Evolutionary conservation across 164 flowering plant genomes (phyloP).

Genomic region (Annona squamosa): DNA sequence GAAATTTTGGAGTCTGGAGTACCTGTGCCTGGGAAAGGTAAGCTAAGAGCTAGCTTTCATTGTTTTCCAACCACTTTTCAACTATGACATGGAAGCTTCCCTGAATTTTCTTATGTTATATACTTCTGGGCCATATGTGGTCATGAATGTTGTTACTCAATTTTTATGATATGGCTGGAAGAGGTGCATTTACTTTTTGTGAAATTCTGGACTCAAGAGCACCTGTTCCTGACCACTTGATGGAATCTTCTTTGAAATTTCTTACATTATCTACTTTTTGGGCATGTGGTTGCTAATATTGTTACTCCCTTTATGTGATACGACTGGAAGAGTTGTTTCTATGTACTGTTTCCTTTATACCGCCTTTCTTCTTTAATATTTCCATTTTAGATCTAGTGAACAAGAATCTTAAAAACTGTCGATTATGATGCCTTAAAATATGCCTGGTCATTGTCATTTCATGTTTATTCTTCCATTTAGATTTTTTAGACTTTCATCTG

Average conservation of each 20-base stretch:
- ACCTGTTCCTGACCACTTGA: no score
- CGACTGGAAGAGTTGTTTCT: no score
- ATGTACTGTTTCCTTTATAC: no score
- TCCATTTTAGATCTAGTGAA: no score
- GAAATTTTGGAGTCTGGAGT: conserved; percentile 39
- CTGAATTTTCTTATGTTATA: neutral
- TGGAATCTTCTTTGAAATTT: neutral
- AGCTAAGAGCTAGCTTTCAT: neutral
- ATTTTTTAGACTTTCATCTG: no score
- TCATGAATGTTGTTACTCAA: neutral
- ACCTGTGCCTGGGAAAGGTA: conserved; percentile 44
- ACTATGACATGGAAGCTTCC: neutral
- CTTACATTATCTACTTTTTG: neutral
- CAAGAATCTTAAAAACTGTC: no score
- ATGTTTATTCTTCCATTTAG: no score
- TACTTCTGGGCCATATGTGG: neutral
- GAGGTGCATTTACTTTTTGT: neutral
- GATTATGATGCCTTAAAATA: no score
- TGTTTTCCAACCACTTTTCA: neutral
- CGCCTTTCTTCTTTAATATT: neutral
- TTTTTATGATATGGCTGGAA: neutral
- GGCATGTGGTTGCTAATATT: no score
- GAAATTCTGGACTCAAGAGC: no score
- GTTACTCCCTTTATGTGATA: no score
- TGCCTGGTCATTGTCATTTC: no score